Base-by-base conservation (phyloP, 129 eudicot species). In the Rutidosis leptorrhynchoides region DNA sequence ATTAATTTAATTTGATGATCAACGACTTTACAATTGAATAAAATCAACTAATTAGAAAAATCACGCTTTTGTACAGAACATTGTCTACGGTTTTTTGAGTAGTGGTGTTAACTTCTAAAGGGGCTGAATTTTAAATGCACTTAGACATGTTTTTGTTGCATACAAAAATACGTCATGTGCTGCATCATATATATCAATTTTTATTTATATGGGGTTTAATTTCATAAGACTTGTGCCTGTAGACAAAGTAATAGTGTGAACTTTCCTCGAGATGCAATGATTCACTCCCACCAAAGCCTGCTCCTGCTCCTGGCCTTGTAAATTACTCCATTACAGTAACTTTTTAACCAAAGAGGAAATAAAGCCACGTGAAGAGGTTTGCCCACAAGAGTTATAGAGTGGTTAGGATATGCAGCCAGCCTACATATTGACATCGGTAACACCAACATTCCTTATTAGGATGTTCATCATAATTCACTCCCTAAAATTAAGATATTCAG, bases 201-300 rank as follows among this genome's bases (percentile, higher is more conserved):
- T 19, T 17, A 27, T 57, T 3, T 57, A 25, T 57, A 14, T 26
- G 12, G 26, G 7, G 35, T 30, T 30, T 30, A 32, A 17, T 51
- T 61, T 72, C 73, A 11, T 25, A 27, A 72, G 72, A 68, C 56
- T 66, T 73, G 26, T 65, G 32, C n/a, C n/a, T n/a, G n/a, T n/a
- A n/a, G n/a, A n/a, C n/a, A n/a, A n/a, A n/a, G n/a, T n/a, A n/a
- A n/a, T n/a, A n/a, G n/a, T 25, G 7, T 21, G 40, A 22, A 30
- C 54, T 51, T 66, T 46, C 83, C 95, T 90, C 95, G 91, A 90
- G 91, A 90, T 90, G 88, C 81, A 86, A 49, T 59, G 49, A 77
- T 63, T 80, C 77, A 77, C 85, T 40, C 70, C 62, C 66, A 77
- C 70, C 90, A 81, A 84, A 80, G 74, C 19, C 32, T 69, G 25